Evolutionary conservation across 2,329 filamentous ascomycete species (phyloP), one percentile per base, ranked within the genome.

Genomic region (Exophiala calicioides): DNA sequence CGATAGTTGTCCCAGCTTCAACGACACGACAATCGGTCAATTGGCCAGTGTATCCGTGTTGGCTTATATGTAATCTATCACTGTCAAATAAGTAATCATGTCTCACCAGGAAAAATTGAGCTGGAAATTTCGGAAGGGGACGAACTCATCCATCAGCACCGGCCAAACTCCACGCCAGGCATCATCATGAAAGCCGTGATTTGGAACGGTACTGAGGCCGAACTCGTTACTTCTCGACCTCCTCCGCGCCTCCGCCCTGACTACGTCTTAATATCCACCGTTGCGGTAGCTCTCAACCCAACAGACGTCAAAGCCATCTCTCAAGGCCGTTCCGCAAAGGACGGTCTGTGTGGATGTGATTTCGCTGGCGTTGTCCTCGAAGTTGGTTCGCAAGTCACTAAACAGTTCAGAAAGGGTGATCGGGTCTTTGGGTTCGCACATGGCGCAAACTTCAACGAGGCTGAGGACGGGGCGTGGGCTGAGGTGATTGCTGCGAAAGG

Each of bases 261-360:
- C 48, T 79, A 76, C 54, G 65, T 80, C 19, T 68, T 79, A 6
- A 70, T 80, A 46, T 77, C 75, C 56, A 73, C 69, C 4, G 66
- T 68, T 6, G 67, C 68, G 3, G 69, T 78, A 0, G 78, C 73
- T 3, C 58, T 80, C 34, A 80, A 80, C 57, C 77, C 78, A 1
- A 77, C 75, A 0, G 78, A 81, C 59, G 79, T 72, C 73, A 78
- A 77, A 55, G 68, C 73, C 44, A 58, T 76, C 32, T 63, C 65
- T 2, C n/a, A 12, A 5, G 15, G 23, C 27, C 24, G 35, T 3
- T 34, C 37, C 10, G 60, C 61, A 1, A 55, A 62, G 0, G 72
- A 72, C 6, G 70, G 67, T 23, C 23, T 75, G 3, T 59, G 69
- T 1, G 79, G 78, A 13, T 77, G 73, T 48, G 76, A 80, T 56